Evolutionary conservation across 108 stramenopile species (phyloP), one percentile per base, ranked within the genome.

Genomic region (Fragilariopsis cylindrus): DNA sequence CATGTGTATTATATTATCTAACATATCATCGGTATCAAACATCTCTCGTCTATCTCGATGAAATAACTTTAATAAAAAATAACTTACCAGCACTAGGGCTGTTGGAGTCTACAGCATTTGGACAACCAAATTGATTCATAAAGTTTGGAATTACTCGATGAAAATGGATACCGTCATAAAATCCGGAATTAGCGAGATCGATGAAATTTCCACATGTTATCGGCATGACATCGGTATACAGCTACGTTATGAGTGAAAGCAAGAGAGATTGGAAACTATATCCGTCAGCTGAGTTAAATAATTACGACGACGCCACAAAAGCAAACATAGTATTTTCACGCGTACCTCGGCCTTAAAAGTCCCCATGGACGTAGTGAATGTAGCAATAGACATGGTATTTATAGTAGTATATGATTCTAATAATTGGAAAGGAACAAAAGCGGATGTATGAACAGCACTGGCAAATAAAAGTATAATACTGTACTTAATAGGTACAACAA

Each of bases 121-220:
- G 82, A 71, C 86, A 90, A 44, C 86, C 84, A 50, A 85, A 87
- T 69, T 87, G 86, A 46, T 79, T 80, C 84, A 87, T 85, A 63
- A 90, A 86, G 75, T 72, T 77, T 43, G 85, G 85, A 64, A 90
- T 90, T 44, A 68, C 67, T 21, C 67, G 67, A 21, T 68, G 67
- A 12, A 68, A 68, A 18, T 68, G 67, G 55, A 90, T 68, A 44
- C 85, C 85, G 73, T 90, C 83, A 62, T 90, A 90, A 72, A 85
- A 90, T 68, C 88, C 88, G 48, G 67, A 71, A 62, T 85, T 86
- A 66, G 84, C 84, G 57, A 90, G 75, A 64, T 87, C 85, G 46
- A 87, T 85, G 66, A 90, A 90, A 72, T 87, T 90, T 57, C 80
- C 83, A 65, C 81, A 74, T 13, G 86, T 90, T 70, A 90, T 83